A percentile compares a stretch with the other conserved stretches of the same genome.
These are phyloP conservation scores for Basipetospora chlamydospora DNA, from an alignment of 2,329 filamentous ascomycete species.

Conservation along the genomic window DNA sequence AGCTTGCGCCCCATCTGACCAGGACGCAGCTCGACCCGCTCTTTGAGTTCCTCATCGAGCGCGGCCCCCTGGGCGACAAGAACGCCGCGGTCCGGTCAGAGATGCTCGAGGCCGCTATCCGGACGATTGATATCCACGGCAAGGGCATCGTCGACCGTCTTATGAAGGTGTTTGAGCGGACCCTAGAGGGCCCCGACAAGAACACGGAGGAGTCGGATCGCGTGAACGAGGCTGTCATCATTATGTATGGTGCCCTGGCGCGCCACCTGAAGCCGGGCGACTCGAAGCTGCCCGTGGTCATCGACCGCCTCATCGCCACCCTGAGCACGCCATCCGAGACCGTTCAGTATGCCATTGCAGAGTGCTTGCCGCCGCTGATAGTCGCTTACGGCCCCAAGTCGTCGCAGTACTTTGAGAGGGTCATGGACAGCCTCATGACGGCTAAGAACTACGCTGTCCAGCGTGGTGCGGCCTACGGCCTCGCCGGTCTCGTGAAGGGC, in stretches of 20 bases:
- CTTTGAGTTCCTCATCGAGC: conserved; percentile 71
- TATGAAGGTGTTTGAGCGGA: conserved; percentile 83
- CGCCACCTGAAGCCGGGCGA: conserved; percentile 79
- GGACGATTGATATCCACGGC: conserved; percentile 68
- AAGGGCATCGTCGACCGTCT: conserved; percentile 71
- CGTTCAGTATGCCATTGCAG: conserved; percentile 90
- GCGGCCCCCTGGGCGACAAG: conserved; percentile 75
- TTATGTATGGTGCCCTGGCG: conserved; percentile 89
- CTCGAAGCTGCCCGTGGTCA: conserved; percentile 71
- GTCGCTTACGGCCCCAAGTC: conserved; percentile 58
- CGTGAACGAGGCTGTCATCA: conserved; percentile 93
- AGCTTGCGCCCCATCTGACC: conserved; percentile 58
- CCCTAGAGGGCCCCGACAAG: conserved; percentile 73
- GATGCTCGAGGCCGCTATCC: conserved; percentile 83
- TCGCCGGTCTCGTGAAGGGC: conserved; percentile 82
- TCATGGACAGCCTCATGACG: conserved; percentile 69
- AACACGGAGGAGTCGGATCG: conserved; percentile 70
- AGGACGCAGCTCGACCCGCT: conserved; percentile 59
- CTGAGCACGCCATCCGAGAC: conserved; percentile 90
- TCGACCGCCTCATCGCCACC: conserved; percentile 73
- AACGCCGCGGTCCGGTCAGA: conserved; percentile 64
- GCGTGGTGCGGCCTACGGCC: conserved; percentile 84
- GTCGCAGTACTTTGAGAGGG: conserved; percentile 62
- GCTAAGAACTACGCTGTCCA: conserved; percentile 87
- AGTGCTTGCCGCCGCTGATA: conserved; percentile 85